Evolutionary conservation across 768 basidiomycete genomes (phyloP).

Genomic region (Hericium rajendrae): DNA sequence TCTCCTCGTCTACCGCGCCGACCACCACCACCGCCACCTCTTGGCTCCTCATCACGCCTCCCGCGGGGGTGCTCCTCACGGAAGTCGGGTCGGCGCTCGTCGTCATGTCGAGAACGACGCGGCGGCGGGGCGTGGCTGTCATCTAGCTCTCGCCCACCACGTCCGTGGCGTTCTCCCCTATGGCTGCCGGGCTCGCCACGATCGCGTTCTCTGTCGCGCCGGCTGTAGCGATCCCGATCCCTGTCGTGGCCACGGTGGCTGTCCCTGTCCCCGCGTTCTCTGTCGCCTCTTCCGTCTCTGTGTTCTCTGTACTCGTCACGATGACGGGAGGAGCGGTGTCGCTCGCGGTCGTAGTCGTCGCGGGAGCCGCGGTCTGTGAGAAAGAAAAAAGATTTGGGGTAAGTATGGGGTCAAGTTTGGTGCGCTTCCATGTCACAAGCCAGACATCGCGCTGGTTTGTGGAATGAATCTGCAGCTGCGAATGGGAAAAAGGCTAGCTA

Average conservation of each 20-base stretch:
- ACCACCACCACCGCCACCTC: conserved; percentile 32
- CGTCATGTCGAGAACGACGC: conserved; percentile 25
- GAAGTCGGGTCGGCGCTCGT: conserved; percentile 27
- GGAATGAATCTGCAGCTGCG: conserved; percentile 10
- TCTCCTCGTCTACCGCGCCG: conserved; percentile 43
- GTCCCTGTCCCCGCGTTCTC: conserved; percentile 23
- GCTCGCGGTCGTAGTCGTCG: conserved; percentile 18
- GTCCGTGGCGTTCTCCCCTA: conserved; percentile 19
- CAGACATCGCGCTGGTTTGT: conserved; percentile 8
- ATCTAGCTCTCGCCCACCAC: conserved; percentile 16
- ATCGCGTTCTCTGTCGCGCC: conserved; percentile 26
- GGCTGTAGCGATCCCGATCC: conserved; percentile 32
- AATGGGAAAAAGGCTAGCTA: conserved; percentile 15
- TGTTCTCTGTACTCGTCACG: conserved; percentile 20
- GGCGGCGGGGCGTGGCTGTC: conserved; percentile 8
- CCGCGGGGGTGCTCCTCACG: conserved; percentile 29
- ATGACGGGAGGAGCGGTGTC: conserved; percentile 18
- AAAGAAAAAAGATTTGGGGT: conserved; percentile 7
- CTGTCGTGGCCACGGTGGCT: conserved; percentile 32
- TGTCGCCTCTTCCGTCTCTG: conserved; percentile 15
- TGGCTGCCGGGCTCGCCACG: conserved; percentile 34
- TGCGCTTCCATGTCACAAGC: conserved; percentile 5
- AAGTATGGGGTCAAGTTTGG: conserved; percentile 9
- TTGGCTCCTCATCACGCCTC: conserved; percentile 22
- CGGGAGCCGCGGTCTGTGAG: conserved; percentile 14